Percentiles rank a stretch among this genome's conserved stretches.
Evolutionary conservation across 169 alveolate genomes (phyloP).

Genomic region (Plasmodium malariae): DNA sequence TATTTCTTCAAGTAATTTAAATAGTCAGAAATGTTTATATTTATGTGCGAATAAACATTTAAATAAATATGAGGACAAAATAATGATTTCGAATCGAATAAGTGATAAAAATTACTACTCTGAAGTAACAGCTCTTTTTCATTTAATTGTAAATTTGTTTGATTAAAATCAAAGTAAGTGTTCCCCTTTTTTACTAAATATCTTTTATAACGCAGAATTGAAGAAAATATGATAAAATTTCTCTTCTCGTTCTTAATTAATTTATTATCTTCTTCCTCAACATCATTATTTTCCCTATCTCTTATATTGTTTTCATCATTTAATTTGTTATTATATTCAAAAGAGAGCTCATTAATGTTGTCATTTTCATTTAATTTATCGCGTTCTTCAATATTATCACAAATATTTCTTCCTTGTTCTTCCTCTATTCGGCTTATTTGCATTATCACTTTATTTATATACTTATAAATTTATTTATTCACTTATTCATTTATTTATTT

Average conservation of each 20-base stretch:
- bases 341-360: too few species aligned
- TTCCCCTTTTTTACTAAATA: constrained; percentile 67
- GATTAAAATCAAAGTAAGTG: constrained; percentile 56
- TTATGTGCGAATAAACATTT: constrained; percentile 66
- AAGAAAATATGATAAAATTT: constrained; percentile 39
- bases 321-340: background rate
- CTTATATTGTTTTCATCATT: background rate
- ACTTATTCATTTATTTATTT: too few species aligned
- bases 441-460: too few species aligned
- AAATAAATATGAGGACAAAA: constrained; percentile 61
- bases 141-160: constrained; percentile 44
- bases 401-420: too few species aligned
- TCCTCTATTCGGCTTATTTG: too few species aligned
- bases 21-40: constrained; percentile 52
- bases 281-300: background rate
- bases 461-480: too few species aligned
- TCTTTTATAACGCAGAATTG: constrained; percentile 66
- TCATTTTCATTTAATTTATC: too few species aligned
- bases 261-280: constrained; percentile 11
- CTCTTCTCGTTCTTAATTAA: constrained; percentile 23
- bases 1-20: constrained; percentile 18
- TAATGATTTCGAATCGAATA: constrained; percentile 39
- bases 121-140: constrained; percentile 68
- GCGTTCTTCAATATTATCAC: too few species aligned
- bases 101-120: constrained; percentile 54